Evolutionary conservation across 129 eudicot genomes (phyloP).

Genomic region (Centaurea solstitialis): DNA sequence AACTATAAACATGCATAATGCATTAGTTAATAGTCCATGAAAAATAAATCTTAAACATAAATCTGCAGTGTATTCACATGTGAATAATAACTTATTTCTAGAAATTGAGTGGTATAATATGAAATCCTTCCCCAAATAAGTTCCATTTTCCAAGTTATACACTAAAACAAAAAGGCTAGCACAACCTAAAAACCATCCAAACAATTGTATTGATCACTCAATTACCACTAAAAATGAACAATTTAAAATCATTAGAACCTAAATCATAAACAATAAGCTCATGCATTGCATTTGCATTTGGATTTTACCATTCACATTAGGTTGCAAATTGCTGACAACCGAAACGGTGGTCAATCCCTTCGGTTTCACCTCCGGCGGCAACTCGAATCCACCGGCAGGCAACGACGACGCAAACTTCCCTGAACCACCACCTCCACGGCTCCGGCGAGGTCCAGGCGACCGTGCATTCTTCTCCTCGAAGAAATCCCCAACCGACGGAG

Average conservation of each 20-base stretch:
- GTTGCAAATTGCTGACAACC: slow-evolving; percentile 34
- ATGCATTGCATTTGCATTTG: not conserved
- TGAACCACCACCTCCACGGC: slow-evolving; percentile 29
- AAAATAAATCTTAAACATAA: not conserved
- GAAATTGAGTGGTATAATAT: not conserved
- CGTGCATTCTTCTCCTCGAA: slow-evolving; percentile 39
- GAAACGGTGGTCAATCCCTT: slow-evolving; percentile 59
- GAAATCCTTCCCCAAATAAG: not conserved
- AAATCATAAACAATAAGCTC: not conserved
- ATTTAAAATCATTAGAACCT: not conserved
- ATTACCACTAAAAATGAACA: not conserved
- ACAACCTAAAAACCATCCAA: not conserved
- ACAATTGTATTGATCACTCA: not conserved
- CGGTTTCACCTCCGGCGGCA: slow-evolving; percentile 45
- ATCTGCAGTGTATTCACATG: not conserved
- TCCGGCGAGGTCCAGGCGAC: slow-evolving; percentile 37
- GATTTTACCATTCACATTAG: slow-evolving; percentile 46
- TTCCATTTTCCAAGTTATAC: not conserved
- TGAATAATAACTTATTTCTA: not conserved
- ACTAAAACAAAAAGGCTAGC: not conserved
- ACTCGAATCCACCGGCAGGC: slow-evolving; percentile 68
- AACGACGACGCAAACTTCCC: slow-evolving; percentile 62
- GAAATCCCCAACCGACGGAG: slow-evolving; percentile 40
- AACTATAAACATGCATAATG: not conserved
- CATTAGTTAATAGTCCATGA: not conserved